These are phyloP conservation scores for Gentiana dahurica DNA, from an alignment of 257 asterid species.

Conservation along the genomic window DNA sequence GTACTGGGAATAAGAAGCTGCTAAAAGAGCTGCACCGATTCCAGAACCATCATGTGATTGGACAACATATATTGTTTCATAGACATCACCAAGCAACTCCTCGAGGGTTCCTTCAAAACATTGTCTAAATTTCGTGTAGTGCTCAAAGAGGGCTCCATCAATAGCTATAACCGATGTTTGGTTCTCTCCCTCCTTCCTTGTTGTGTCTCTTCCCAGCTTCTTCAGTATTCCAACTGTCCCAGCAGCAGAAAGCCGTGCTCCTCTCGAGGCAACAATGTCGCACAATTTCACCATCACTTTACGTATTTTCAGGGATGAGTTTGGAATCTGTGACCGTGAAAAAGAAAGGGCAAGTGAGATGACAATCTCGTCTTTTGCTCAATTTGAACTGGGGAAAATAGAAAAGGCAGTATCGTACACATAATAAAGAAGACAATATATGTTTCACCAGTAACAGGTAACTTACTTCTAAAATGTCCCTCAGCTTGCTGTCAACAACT, in stretches of 20 bases:
- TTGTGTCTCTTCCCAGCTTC: conserved; percentile 64
- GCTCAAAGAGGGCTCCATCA: conserved; percentile 76
- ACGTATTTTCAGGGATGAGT: conserved; percentile 53
- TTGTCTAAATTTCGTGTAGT: conserved; percentile 58
- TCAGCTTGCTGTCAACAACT: conserved; percentile 62
- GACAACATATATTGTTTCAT: conserved; percentile 22
- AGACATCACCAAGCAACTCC: conserved; percentile 60
- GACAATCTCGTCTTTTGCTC: neutral
- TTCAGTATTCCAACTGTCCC: conserved; percentile 67
- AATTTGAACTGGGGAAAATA: neutral
- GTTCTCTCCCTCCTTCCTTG: conserved; percentile 31
- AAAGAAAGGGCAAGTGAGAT: neutral
- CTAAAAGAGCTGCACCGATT: conserved; percentile 85
- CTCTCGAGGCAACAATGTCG: conserved; percentile 64
- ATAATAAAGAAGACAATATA: neutral
- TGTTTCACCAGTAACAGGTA: neutral
- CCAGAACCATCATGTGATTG: conserved; percentile 83
- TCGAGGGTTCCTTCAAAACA: conserved; percentile 45
- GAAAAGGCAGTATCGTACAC: neutral
- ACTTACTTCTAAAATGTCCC: conserved; percentile 63
- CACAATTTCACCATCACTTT: conserved; percentile 52
- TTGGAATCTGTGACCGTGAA: conserved; percentile 34
- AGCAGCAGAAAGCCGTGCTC: conserved; percentile 83
- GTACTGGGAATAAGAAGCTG: conserved; percentile 81
- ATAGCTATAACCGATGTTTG: conserved; percentile 58